These are phyloP conservation scores for Sporothrix variecibatus DNA, from an alignment of 2,329 filamentous ascomycete genomes.

Conservation along the genomic window DNA sequence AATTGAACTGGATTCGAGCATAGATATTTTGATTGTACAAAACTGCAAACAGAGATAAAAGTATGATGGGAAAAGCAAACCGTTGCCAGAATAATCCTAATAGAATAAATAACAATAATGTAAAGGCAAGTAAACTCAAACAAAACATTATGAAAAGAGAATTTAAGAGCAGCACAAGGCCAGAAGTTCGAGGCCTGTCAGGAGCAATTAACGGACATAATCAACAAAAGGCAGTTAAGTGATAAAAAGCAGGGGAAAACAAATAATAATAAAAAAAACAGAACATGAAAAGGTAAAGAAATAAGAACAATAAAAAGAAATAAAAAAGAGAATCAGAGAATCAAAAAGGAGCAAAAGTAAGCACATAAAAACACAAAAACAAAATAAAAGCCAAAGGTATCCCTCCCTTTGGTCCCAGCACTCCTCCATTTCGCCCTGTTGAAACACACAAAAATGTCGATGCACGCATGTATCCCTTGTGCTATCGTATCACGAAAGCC, in stretches of 20 bases:
- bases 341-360: not conserved
- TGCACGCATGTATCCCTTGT: not conserved
- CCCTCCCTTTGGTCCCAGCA: not conserved
- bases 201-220: not conserved
- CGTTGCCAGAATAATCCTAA: not conserved
- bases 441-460: slow-evolving; percentile 10
- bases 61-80: not conserved
- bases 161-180: not conserved
- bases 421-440: slow-evolving; percentile 8
- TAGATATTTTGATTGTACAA: not conserved
- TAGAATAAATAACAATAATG: not conserved
- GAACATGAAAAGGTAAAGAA: not conserved
- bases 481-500: not conserved
- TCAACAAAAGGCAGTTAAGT: not conserved
- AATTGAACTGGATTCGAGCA: not conserved
- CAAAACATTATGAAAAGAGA: not conserved
- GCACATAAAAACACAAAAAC: slow-evolving; percentile 3
- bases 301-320: not conserved
- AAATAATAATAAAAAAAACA: not conserved
- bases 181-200: not conserved
- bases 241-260: not conserved
- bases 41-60: not conserved
- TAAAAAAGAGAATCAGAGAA: not conserved
- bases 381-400: slow-evolving; percentile 5
- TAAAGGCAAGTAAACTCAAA: not conserved